A percentile compares a stretch with the other conserved stretches of the same genome.
Conservation (phyloP, 345 rosid species). For the Acer saccharum region DNA sequence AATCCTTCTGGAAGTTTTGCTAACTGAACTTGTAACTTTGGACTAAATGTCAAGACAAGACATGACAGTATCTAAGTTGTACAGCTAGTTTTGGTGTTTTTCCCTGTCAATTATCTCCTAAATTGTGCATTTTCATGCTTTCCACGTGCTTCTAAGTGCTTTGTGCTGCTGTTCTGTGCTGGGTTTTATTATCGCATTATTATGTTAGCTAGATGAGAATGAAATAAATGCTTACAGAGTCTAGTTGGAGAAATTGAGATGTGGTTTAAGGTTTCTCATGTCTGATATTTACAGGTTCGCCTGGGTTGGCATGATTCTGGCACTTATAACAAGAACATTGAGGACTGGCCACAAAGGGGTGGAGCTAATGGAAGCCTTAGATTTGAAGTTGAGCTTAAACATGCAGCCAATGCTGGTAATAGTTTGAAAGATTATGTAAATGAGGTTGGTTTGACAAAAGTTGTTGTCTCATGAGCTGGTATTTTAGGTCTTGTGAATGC, state of each 20-base stretch:
- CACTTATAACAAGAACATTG: constrained; percentile 84
- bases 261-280: neutral
- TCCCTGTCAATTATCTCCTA: neutral
- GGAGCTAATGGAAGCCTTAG: constrained; percentile 96
- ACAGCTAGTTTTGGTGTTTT: neutral
- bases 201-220: neutral
- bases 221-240: neutral
- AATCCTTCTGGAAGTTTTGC: neutral
- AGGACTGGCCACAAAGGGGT: constrained; percentile 91
- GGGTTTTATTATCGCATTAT: neutral
- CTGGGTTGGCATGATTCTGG: constrained; percentile 98
- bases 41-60: neutral
- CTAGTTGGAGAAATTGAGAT: neutral
- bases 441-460: constrained; percentile 7
- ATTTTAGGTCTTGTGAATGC: constrained; percentile 83
- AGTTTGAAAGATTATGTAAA: neutral
- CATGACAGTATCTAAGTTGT: too few relatives aligned
- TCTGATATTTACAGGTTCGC: constrained; percentile 57
- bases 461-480: constrained; percentile 20
- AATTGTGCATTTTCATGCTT: neutral
- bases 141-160: neutral
- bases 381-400: constrained; percentile 89
- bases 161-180: neutral
- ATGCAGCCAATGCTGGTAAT: constrained; percentile 94
- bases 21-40: neutral